Evolutionary conservation across 106 monocot genomes (phyloP), one percentile per base, ranked within the genome.

Genomic region (Dioscorea zingiberensis): DNA sequence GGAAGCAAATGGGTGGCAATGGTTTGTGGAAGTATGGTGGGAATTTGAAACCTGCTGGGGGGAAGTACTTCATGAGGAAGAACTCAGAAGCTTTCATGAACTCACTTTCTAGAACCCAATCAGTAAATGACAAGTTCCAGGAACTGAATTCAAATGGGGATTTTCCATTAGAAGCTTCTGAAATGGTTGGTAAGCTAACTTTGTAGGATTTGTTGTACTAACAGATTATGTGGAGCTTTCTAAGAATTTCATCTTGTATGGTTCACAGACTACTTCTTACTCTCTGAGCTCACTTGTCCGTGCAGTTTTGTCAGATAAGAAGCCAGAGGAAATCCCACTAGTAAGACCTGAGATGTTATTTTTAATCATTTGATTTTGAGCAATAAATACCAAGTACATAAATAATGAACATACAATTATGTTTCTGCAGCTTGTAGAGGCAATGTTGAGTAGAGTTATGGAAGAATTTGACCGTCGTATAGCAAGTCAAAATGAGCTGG

Each of bases 301-400:
- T 38, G 77, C 82, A 23, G 73, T 84, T 79, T 69, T 86, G 13
- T 89, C 86, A 12, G 80, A 83, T 32, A 93, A 86, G 72, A 93
- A 83, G 78, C 82, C 86, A 27, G 98, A 98, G 73, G 98, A 98
- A 80, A 67, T 86, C 69, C 98, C 93, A 66, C 27, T 38, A n/a
- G 98, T 98, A 58, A 78, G 12, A 4, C 55, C n/a, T 16, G 46
- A 26, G 44, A 44, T 19, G 56, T 17, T 47, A 13, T 2, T 64
- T 22, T 3, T 48, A 14, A 47, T 10, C 38, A 38, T 10, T 1
- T 38, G 38, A 38, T 38, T 38, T 38, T 1, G 6, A 38, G n/a
- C n/a, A n/a, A n/a, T n/a, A n/a, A n/a, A 8, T 38, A 10, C 1
- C 4, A 38, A 38, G 38, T 8, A 38, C 38, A 8, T 38, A 38